Conservation (phyloP, 768 basidiomycete species). For the Candolleomyces eurysporus region DNA sequence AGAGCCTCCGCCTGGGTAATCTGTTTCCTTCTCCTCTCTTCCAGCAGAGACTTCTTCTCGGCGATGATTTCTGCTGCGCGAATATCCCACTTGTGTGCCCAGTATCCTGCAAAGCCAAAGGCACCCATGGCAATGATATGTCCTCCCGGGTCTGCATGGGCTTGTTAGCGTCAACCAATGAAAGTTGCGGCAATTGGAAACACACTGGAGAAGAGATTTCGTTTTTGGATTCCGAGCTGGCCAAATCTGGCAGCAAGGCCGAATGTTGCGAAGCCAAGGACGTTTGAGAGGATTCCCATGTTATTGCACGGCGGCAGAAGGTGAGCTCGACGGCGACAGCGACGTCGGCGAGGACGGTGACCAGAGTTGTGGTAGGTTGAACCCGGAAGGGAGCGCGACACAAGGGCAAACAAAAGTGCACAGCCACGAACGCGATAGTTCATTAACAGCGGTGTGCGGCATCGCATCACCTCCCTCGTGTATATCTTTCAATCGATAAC, state of each 20-base stretch:
- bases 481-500: slow-evolving; percentile 8
- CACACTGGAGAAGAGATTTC: slow-evolving; percentile 80
- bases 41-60: slow-evolving; percentile 60
- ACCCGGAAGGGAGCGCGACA: slow-evolving; percentile 19
- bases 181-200: background rate
- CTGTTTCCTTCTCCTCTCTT: slow-evolving; percentile 44
- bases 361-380: slow-evolving; percentile 9
- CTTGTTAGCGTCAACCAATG: background rate
- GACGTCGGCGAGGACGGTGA: slow-evolving; percentile 12
- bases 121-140: slow-evolving; percentile 66
- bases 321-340: background rate
- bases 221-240: slow-evolving; percentile 83
- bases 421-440: slow-evolving; percentile 33
- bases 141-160: slow-evolving; percentile 60
- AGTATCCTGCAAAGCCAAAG: slow-evolving; percentile 77
- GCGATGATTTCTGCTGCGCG: slow-evolving; percentile 60
- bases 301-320: background rate
- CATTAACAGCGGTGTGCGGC: background rate
- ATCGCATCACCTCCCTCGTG: background rate
- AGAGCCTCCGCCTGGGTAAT: slow-evolving; percentile 30
- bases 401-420: slow-evolving; percentile 28
- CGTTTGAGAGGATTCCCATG: slow-evolving; percentile 67
- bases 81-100: slow-evolving; percentile 65
- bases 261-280: slow-evolving; percentile 77
- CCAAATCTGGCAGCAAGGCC: slow-evolving; percentile 83